Evolutionary conservation across 1,139 yeast genomes (phyloP).

Genomic region (Lodderomyces margitis): DNA sequence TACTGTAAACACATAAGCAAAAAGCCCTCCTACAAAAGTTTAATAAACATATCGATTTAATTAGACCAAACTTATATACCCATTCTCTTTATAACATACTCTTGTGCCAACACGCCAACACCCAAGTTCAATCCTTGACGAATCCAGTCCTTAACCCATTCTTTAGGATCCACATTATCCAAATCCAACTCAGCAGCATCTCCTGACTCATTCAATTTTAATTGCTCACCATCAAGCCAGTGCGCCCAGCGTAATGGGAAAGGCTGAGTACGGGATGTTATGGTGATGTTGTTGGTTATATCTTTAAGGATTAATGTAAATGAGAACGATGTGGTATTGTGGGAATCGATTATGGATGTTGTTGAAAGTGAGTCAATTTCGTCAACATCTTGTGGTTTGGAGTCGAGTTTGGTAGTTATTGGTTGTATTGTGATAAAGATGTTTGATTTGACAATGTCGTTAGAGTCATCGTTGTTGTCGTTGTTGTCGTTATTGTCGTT

Average conservation of each 20-base stretch:
- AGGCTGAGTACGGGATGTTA: conserved; percentile 79
- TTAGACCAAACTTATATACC: conserved; percentile 49
- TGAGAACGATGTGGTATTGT: conserved; percentile 40
- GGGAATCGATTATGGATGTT: conserved; percentile 41
- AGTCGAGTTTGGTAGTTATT: conserved; percentile 20
- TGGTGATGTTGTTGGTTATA: conserved; percentile 69
- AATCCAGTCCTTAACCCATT: conserved; percentile 95
- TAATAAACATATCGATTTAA: neutral
- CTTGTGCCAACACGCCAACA: conserved; percentile 85
- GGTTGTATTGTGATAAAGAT: conserved; percentile 84
- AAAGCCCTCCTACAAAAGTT: neutral
- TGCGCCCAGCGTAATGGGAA: conserved; percentile 87
- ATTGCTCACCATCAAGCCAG: conserved; percentile 65
- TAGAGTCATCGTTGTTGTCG: conserved; percentile 20
- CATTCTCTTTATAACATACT: conserved; percentile 89
- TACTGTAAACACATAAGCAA: too few relatives aligned
- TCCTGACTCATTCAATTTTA: conserved; percentile 27
- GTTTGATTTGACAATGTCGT: conserved; percentile 49
- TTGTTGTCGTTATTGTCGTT: conserved; percentile 20
- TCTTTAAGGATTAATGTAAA: conserved; percentile 78
- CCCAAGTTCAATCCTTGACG: conserved; percentile 76
- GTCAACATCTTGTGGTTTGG: conserved; percentile 12
- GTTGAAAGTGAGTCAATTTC: conserved; percentile 23
- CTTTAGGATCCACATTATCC: conserved; percentile 68
- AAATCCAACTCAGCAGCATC: conserved; percentile 9